phyloP scores from a whole-genome alignment of 495 filamentous ascomycete genomes.

The Cenococcum geophilum region DNA sequence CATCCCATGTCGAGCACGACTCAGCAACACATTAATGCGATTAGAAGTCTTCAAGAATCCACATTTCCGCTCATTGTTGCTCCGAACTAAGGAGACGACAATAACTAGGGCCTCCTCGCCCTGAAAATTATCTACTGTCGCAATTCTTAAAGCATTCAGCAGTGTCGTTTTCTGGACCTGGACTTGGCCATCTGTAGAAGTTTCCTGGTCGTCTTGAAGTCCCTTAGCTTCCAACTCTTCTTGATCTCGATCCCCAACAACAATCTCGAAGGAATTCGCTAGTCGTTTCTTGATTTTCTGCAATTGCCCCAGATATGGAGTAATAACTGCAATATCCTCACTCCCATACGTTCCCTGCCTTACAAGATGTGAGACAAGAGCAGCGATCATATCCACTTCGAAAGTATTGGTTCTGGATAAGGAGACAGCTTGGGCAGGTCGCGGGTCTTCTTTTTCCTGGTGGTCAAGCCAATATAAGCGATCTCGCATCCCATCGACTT shows the following conservation, averaged over 20 bases:
- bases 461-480: conserved; percentile 75
- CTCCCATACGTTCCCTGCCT: conserved; percentile 58
- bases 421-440: conserved; percentile 30
- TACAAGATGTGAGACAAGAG: conserved; percentile 67
- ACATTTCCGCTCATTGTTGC: conserved; percentile 55
- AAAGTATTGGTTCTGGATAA: conserved; percentile 58
- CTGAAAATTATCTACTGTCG: conserved; percentile 87
- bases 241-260: conserved; percentile 61
- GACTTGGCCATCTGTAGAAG: not conserved
- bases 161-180: conserved; percentile 45
- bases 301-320: conserved; percentile 72
- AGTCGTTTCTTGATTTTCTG: conserved; percentile 52
- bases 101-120: conserved; percentile 72
- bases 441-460: conserved; percentile 46
- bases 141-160: conserved; percentile 56
- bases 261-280: conserved; percentile 48
- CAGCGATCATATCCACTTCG: conserved; percentile 60
- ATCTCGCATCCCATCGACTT: conserved; percentile 58
- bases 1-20: conserved; percentile 72
- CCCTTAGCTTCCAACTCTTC: conserved; percentile 53
- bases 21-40: conserved; percentile 72
- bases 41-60: conserved; percentile 73
- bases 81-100: conserved; percentile 75
- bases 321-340: conserved; percentile 71
- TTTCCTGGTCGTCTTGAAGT: conserved; percentile 31